Base-by-base conservation (phyloP, 306 rosid species). In the Glycine tomentella region DNA sequence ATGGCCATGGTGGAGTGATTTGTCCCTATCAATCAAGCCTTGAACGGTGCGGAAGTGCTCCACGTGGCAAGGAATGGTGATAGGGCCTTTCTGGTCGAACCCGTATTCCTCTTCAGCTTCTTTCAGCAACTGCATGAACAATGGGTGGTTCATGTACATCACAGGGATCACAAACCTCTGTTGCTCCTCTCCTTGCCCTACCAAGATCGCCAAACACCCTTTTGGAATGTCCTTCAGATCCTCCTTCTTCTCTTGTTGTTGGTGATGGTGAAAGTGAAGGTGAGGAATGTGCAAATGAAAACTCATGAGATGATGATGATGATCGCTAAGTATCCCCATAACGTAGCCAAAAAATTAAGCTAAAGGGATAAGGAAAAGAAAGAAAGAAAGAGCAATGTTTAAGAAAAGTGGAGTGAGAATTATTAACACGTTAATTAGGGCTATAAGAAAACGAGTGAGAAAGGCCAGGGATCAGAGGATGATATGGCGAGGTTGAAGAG, bases 381-480 rank as follows among this genome's bases (percentile, higher is more conserved):
- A 3, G 1, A 20, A 59, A 75, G 0, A 14, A 8, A 2, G 46
- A 25, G 31, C 31, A 25, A 25, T 9, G 46, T 10, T 63, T 17
- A 56, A 45, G 31, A 16, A 4, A 74, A 4, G 31, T 25, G 31
- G 31, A 25, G 2, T 25, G 31, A 25, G 31, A 25, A 25, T 25
- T 25, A 25, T 25, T 25, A 25, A 25, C 31, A 25, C 31, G 31
- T 25, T 25, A 25, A 25, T 25, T 25, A 25, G 31, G 84, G 90
- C 65, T 93, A 91, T 76, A 84, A 91, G 93, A 89, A 84, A 79
- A 84, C 80, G 48, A 44, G 14, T 58, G 99, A 90, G 75, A 96
- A 96, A 50, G 97, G 98, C 99, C 99, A 96, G 63, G 98, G 98
- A 56, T 93, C 96, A 1, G 98, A 91, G 9, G 97, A 74, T 11